Base-by-base conservation (phyloP, 257 asterid genomes). In the Salvia splendens region DNA sequence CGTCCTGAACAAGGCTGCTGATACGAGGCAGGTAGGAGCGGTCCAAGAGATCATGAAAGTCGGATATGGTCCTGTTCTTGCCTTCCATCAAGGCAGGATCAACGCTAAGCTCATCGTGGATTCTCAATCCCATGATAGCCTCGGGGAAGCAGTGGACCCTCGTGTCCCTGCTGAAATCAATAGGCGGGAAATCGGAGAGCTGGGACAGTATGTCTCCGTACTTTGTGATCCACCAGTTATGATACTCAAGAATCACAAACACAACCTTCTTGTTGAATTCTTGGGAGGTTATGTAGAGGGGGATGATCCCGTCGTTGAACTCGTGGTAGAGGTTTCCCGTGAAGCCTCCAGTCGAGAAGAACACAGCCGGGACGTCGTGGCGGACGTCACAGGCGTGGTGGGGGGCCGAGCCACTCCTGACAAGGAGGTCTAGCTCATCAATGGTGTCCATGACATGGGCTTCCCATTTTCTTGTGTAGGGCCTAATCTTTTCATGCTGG, bases 261-360 rank as follows among this genome's bases (percentile, higher is more conserved):
- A 85, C 87, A 9, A 91, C 96, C 65, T 81, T 87, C 75, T 79
- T 84, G 72, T 83, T 78, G 49, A 87, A 38, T 20, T 67, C 85
- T 60, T 85, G 92, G 24, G 96, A 85, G 16, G 98, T 91, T 24
- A 94, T 87, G 84, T 78, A 94, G 2, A 91, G 75, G 12, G 99
- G 99, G 61, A 94, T 32, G 40, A 94, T 85, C 75, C 99, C 99
- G 2, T 94, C 99, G 28, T 89, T 94, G 48, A 94, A 91, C 28
- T 94, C 99, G 5, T 94, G 99, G 85, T 88, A 94, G 58, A 85
- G 89, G 70, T 94, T 94, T 2, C 99, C 99, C 0, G 99, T 91
- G 40, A 84, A 91, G 64, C 99, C 99, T 62, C 99, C 98, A 0
- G 96, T 89, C 3, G 96, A 91, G 77, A 94, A 88, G 79, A 94